Conservation (phyloP, 305 asterid genomes). For the Ajuga reptans region DNA sequence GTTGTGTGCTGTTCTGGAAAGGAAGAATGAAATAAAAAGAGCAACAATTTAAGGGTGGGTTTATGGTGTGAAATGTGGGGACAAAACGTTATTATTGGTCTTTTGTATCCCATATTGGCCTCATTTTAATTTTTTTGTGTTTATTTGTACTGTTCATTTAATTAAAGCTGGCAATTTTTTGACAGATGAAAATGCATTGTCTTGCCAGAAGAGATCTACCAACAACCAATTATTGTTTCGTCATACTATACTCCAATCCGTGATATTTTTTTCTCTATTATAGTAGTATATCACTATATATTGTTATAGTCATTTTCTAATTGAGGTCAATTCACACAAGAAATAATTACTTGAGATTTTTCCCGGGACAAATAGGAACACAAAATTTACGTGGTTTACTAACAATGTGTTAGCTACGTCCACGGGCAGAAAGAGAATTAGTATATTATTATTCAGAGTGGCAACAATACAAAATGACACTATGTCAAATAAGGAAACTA, state of each 20-base stretch:
- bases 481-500: no score
- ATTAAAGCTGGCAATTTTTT: constrained; percentile 24
- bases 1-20: constrained; percentile 11
- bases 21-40: constrained; percentile 17
- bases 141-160: not conserved
- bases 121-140: not conserved
- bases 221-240: constrained; percentile 25
- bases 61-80: constrained; percentile 41
- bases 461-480: no score
- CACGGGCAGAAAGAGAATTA: no score
- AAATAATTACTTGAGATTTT: no score
- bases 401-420: no score
- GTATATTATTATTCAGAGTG: no score
- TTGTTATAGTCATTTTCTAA: no score
- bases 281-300: no score
- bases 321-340: no score
- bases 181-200: constrained; percentile 24
- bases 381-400: no score
- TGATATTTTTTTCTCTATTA: not conserved
- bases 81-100: constrained; percentile 18
- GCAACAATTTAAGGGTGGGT: constrained; percentile 32
- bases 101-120: constrained; percentile 26
- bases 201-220: constrained; percentile 33
- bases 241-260: constrained; percentile 2
- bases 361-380: no score